Evolutionary conservation across 129 eudicot species (phyloP).

Genomic region (Flaveria linearis): DNA sequence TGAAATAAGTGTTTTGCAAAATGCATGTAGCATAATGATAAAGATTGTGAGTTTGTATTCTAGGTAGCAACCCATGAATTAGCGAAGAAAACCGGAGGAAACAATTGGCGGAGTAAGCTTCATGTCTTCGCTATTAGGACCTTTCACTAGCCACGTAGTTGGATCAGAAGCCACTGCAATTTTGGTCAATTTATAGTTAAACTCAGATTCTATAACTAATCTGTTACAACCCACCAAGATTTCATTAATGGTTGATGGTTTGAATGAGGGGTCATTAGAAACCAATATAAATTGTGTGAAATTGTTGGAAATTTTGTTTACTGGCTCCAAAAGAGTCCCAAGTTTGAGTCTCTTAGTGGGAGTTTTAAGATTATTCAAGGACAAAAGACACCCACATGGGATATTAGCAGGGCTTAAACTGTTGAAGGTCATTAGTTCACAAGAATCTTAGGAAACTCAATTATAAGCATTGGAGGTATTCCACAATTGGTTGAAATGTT

Average conservation of each 20-base stretch:
- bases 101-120: constrained; percentile 2
- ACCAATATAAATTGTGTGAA: constrained; percentile 48
- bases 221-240: constrained; percentile 65
- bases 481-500: constrained; percentile 5
- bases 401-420: neutral
- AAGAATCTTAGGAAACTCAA: neutral
- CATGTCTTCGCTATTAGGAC: neutral
- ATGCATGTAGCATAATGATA: too few species aligned
- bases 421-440: neutral
- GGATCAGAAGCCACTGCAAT: neutral
- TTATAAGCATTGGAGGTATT: constrained; percentile 2
- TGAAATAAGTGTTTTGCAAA: too few species aligned
- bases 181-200: neutral
- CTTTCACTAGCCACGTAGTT: neutral
- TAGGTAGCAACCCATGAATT: neutral
- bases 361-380: constrained; percentile 1
- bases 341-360: neutral
- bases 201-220: constrained; percentile 17
- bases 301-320: neutral
- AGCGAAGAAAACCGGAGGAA: neutral
- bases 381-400: constrained; percentile 1
- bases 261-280: constrained; percentile 74
- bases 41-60: too few species aligned
- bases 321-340: neutral
- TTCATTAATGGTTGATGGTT: constrained; percentile 64